Evolutionary conservation across 345 rosid genomes (phyloP).

Genomic region (Lepidium africanum): DNA sequence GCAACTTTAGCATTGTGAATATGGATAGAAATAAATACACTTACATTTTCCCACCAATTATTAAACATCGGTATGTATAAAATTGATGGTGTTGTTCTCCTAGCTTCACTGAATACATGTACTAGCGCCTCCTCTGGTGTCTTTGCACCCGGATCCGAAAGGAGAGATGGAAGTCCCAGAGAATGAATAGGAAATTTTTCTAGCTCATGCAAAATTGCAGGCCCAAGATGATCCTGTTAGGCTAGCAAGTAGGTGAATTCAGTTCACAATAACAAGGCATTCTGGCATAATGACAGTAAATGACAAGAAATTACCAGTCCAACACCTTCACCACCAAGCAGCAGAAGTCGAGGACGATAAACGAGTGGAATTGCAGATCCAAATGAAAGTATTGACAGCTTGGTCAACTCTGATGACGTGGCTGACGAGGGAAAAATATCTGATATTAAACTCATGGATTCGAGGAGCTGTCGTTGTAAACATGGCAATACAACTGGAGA

Average conservation of each 20-base stretch:
- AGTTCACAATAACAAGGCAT: conserved; percentile 28
- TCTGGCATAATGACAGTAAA: conserved; percentile 12
- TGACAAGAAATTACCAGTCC: conserved; percentile 71
- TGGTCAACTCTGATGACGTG: conserved; percentile 63
- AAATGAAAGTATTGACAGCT: conserved; percentile 89
- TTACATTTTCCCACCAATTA: conserved; percentile 99
- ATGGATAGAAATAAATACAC: conserved; percentile 19
- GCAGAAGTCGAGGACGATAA: conserved; percentile 89
- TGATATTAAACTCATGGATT: conserved; percentile 62
- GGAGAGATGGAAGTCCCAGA: conserved; percentile 95
- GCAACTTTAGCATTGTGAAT: conserved; percentile 9
- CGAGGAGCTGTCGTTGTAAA: conserved; percentile 72
- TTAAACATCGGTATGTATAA: conserved; percentile 84
- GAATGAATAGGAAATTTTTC: conserved; percentile 98
- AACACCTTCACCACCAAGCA: conserved; percentile 77
- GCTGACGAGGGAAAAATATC: conserved; percentile 72
- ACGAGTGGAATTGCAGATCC: conserved; percentile 92
- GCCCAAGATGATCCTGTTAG: conserved; percentile 99
- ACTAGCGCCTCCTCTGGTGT: conserved; percentile 98
- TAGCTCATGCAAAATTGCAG: conserved; percentile 90
- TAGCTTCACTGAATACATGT: conserved; percentile 96
- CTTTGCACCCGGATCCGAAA: conserved; percentile 98
- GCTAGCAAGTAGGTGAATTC: conserved; percentile 69
- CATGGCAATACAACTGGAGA: conserved; percentile 93
- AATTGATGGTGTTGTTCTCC: conserved; percentile 92